Conservation (phyloP, 179 eudicot species). For the Nepenthes alata region DNA sequence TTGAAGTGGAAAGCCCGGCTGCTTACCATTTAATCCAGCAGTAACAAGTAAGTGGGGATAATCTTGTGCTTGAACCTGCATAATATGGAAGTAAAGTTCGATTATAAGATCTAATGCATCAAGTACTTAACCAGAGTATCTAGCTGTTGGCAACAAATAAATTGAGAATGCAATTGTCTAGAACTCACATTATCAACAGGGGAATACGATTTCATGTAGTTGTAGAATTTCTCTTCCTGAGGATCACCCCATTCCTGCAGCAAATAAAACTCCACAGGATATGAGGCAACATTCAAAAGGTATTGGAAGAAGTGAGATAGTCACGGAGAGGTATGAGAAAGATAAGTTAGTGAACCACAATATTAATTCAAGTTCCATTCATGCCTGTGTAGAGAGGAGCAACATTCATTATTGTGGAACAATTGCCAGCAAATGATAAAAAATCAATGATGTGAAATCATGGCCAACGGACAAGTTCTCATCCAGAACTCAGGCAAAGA, state of each 20-base stretch:
- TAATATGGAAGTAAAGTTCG: conserved; percentile 7
- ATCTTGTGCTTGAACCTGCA: conserved; percentile 59
- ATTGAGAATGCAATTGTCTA: background rate
- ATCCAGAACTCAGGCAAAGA: too few species aligned
- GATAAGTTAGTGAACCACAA: background rate
- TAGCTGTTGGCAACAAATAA: background rate
- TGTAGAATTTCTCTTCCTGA: conserved; percentile 60
- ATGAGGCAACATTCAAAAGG: background rate
- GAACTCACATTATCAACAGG: conserved; percentile 90
- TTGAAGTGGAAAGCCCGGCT: too few species aligned
- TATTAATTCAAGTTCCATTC: background rate
- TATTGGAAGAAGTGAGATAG: too few species aligned
- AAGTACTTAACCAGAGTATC: conserved; percentile 1
- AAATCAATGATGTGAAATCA: background rate
- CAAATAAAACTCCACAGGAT: background rate
- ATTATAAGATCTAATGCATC: background rate
- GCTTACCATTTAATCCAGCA: conserved; percentile 84
- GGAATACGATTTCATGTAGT: conserved; percentile 88
- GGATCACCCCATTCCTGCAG: conserved; percentile 99
- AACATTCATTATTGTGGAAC: background rate
- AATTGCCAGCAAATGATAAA: background rate
- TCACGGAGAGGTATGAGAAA: too few species aligned
- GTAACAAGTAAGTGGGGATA: conserved; percentile 82
- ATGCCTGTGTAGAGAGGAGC: background rate
- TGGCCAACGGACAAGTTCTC: background rate